Evolutionary conservation across 768 basidiomycete species (phyloP).

Genomic region (Tricholomella constricta): DNA sequence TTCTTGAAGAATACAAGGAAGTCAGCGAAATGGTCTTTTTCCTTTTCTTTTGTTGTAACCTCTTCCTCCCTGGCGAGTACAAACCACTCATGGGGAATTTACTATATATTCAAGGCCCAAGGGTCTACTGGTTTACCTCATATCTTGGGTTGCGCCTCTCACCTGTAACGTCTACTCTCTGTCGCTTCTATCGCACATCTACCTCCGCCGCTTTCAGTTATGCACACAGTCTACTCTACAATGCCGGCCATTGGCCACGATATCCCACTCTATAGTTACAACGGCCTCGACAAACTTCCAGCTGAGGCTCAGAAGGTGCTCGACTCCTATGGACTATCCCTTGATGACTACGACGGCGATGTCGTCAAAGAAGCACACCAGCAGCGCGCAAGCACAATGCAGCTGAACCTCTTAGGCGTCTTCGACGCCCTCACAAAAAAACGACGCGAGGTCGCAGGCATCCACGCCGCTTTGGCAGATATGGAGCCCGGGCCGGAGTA

Average conservation of each 20-base stretch:
- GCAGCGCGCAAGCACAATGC: not conserved
- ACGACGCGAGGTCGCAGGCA: conserved; percentile 5
- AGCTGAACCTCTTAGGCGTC: not conserved
- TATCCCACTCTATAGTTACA: not conserved
- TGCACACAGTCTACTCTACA: not conserved
- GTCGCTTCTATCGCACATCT: no score
- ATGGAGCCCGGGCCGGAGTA: not conserved
- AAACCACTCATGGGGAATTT: no score
- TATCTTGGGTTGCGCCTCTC: no score
- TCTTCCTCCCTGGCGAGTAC: no score
- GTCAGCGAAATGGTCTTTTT: no score
- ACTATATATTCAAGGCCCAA: no score
- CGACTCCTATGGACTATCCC: not conserved
- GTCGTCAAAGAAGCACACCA: not conserved
- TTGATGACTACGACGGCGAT: not conserved
- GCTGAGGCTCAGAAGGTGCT: conserved; percentile 2
- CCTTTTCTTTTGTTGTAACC: no score
- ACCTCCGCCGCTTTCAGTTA: not conserved
- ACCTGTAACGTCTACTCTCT: no score
- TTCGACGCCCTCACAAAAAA: conserved; percentile 2
- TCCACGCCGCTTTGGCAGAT: not conserved
- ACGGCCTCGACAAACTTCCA: conserved; percentile 1
- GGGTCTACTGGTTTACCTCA: no score
- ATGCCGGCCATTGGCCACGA: not conserved
- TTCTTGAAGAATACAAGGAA: no score